Base-by-base conservation (phyloP, 192 early-diverging fungal genomes). In the Coemansia sp. region DNA sequence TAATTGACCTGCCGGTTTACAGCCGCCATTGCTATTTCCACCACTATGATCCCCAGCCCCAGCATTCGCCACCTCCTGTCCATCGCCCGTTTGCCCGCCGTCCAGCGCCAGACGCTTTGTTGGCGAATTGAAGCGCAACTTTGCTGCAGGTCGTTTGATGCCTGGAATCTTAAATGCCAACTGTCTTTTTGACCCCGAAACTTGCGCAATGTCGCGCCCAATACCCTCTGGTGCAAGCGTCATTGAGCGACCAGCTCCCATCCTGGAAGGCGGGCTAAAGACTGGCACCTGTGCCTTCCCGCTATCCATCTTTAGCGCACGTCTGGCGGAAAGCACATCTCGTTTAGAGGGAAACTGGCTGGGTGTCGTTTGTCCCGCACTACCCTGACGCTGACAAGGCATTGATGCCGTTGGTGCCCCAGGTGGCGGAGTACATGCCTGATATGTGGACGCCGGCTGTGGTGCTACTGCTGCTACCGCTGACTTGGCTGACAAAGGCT, bases 291-390 rank as follows among this genome's bases (percentile, higher is more conserved):
- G 23, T 1, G 51, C 51, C n/a, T 49, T 64, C 47, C 71, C 47
- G 7, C 57, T 32, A 10, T 67, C 63, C 30, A 48, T 48, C 58
- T 52, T 69, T 50, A 78, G 32, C 0, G 76, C 76, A 1, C 71
- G 50, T 26, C 76, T 59, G 9, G 76, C 76, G 19, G 76, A 79
- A 25, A 69, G 56, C 14, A 79, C 76, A 26, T 79, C 76, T 19
- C 50, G 62, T 14, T 56, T 68, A 7, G 76, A 79, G 14, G 76
- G 76, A 34, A 79, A 79, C 48, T 47, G 56, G 30, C 38, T 78
- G 27, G 61, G n/a, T 1, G 38, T 41, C 21, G 68, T 50, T 9
- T 50, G 30, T 6, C 47, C 18, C 47, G 34, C 26, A 19, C 22
- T 19, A 21, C 34, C 52, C 32, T 32, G 32, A 21, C 19, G 31